phyloP scores from a whole-genome alignment of 2,329 filamentous ascomycete genomes.

The Colletotrichum orbiculare region DNA sequence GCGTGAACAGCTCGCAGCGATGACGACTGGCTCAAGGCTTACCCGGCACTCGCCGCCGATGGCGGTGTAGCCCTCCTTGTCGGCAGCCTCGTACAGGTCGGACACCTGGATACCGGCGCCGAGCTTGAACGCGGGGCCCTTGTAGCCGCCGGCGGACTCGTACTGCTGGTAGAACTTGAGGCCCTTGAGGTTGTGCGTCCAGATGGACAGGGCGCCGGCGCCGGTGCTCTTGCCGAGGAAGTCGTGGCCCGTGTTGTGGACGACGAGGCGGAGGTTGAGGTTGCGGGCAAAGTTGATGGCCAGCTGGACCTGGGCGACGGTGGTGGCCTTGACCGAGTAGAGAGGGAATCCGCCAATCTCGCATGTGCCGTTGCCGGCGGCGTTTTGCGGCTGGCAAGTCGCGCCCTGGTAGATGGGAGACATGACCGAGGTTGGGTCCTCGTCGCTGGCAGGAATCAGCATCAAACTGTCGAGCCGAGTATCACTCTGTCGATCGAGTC shows the following conservation, averaged over 20 bases:
- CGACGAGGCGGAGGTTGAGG: slow-evolving; percentile 60
- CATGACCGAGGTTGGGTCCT: slow-evolving; percentile 54
- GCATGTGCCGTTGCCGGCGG: slow-evolving; percentile 43
- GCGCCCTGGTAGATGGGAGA: slow-evolving; percentile 52
- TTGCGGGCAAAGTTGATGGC: slow-evolving; percentile 59
- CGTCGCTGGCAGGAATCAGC: slow-evolving; percentile 40
- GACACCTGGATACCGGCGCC: slow-evolving; percentile 64
- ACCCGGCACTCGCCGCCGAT: slow-evolving; percentile 64
- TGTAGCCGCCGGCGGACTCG: slow-evolving; percentile 43
- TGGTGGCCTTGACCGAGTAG: slow-evolving; percentile 55
- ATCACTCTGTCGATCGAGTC: neutral
- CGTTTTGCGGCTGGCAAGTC: slow-evolving; percentile 48
- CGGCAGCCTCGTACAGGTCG: slow-evolving; percentile 63
- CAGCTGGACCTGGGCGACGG: slow-evolving; percentile 57
- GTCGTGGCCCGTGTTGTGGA: slow-evolving; percentile 66
- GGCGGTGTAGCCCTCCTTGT: slow-evolving; percentile 57
- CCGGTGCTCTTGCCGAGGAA: slow-evolving; percentile 65
- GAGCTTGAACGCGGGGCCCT: slow-evolving; percentile 63
- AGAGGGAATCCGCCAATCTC: slow-evolving; percentile 54
- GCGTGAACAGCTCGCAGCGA: neutral
- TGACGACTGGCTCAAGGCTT: slow-evolving; percentile 28
- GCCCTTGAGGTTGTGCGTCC: slow-evolving; percentile 59
- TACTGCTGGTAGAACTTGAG: slow-evolving; percentile 42
- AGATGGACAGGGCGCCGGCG: slow-evolving; percentile 58
- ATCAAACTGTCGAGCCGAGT: neutral